A percentile compares a stretch with the other conserved stretches of the same genome.
Evolutionary conservation across 83 land plant genomes (phyloP).

Genomic region (Larix sibirica): DNA sequence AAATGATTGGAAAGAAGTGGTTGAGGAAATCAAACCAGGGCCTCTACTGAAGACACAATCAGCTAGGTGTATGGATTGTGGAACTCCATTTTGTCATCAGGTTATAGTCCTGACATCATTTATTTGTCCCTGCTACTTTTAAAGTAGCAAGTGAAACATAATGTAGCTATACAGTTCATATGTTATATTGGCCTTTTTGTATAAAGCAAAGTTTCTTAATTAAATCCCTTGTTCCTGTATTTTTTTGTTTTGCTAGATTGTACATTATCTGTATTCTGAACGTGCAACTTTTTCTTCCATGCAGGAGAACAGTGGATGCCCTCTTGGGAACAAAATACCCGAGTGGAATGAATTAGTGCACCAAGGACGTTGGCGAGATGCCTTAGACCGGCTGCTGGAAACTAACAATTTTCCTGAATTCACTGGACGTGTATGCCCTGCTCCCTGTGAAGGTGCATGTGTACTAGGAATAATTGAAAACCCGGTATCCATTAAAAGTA

Average conservation of each 20-base stretch:
- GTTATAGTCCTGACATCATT: conserved; percentile 30
- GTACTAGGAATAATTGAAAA: conserved; percentile 99
- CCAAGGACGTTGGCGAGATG: conserved; percentile 97
- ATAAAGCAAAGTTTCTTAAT: no score
- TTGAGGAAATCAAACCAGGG: conserved; percentile 61
- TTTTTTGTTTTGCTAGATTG: not conserved
- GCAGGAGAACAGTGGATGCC: conserved; percentile 97
- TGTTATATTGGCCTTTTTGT: no score
- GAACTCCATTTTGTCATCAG: conserved; percentile 99
- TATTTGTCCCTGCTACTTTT: not conserved
- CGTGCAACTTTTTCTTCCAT: not conserved
- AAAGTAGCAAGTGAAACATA: not conserved
- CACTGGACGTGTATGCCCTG: conserved; percentile 99
- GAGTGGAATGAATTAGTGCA: conserved; percentile 97
- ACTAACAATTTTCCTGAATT: conserved; percentile 99
- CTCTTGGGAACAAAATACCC: conserved; percentile 98
- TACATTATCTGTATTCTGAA: not conserved
- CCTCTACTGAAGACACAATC: conserved; percentile 90
- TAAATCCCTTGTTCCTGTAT: no score
- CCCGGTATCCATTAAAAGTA: conserved; percentile 95
- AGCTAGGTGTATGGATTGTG: conserved; percentile 99
- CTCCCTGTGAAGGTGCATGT: conserved; percentile 99
- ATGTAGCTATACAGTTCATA: no score
- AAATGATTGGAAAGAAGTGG: conserved; percentile 92
- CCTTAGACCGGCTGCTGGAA: conserved; percentile 89